A percentile compares a stretch with the other conserved stretches of the same genome.
These are phyloP conservation scores for Starmerella floricola DNA, from an alignment of 805 yeast genomes.

Conservation along the genomic window DNA sequence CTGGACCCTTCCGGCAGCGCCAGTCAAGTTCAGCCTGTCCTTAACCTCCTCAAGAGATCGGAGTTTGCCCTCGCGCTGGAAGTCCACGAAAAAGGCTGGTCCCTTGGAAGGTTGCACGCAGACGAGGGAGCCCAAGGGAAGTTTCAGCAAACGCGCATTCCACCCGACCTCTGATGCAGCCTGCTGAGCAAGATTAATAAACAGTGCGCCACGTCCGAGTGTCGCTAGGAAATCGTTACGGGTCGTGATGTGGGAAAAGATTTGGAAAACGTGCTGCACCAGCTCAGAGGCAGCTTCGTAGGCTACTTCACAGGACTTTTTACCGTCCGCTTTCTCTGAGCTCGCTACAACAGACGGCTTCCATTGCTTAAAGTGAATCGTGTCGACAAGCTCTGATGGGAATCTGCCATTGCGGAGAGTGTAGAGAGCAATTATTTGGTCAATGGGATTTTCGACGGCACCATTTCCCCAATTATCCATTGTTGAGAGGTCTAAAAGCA, in stretches of 20 bases:
- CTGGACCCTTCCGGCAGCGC: conserved; percentile 7
- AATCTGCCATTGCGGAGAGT: conserved; percentile 14
- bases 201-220: conserved; percentile 15
- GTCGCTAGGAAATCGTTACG: conserved; percentile 16
- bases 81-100: conserved; percentile 20
- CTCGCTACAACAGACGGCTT: too few species aligned
- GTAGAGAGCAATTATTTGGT: conserved; percentile 15
- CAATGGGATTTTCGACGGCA: conserved; percentile 15
- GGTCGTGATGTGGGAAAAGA: conserved; percentile 5
- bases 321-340: too few species aligned
- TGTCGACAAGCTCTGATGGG: conserved; percentile 8
- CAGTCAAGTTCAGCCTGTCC: conserved; percentile 13
- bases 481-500: conserved; percentile 16
- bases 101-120: conserved; percentile 9
- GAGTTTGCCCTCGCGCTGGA: conserved; percentile 16
- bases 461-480: conserved; percentile 18
- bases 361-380: neutral
- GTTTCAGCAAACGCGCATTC: conserved; percentile 12
- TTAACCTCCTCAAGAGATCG: conserved; percentile 20
- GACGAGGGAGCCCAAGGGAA: conserved; percentile 17
- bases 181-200: conserved; percentile 12
- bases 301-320: neutral
- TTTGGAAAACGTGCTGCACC: conserved; percentile 5
- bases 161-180: conserved; percentile 6
- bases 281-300: neutral